phyloP scores from a whole-genome alignment of 1,284 basidiomycete species.

The Irpex lacteus region DNA sequence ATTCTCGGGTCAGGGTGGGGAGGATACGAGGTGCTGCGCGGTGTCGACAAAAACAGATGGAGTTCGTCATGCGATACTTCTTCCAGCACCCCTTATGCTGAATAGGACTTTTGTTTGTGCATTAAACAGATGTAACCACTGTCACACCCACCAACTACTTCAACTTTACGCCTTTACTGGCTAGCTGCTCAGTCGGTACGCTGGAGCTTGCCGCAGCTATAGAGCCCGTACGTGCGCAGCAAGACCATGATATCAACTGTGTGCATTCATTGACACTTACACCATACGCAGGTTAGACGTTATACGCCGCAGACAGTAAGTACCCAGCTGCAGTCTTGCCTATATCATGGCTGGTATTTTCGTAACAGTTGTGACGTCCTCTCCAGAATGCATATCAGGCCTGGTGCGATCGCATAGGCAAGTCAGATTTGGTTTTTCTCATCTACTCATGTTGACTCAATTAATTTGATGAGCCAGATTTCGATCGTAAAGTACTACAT shows the following conservation, averaged over 20 bases:
- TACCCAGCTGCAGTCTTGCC: background rate
- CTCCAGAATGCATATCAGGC: conserved; percentile 61
- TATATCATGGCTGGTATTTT: background rate
- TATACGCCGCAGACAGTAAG: conserved; percentile 41
- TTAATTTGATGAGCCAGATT: conserved; percentile 41
- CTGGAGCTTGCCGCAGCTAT: conserved; percentile 79
- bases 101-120: background rate
- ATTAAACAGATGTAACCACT: conserved; percentile 57
- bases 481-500: conserved; percentile 55
- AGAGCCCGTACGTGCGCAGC: conserved; percentile 61
- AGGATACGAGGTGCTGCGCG: conserved; percentile 69
- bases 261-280: background rate
- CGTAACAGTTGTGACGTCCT: background rate
- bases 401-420: conserved; percentile 64
- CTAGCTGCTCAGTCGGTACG: conserved; percentile 78
- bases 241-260: background rate
- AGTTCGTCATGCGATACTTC: conserved; percentile 36
- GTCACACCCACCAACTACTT: conserved; percentile 79
- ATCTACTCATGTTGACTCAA: background rate
- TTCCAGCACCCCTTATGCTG: background rate
- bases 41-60: conserved; percentile 67
- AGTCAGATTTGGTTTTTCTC: background rate
- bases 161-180: conserved; percentile 81
- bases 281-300: conserved; percentile 42
- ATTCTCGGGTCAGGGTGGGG: conserved; percentile 86